Base-by-base conservation (phyloP, 371 early-diverging fungal genomes). In the Zancudomyces culisetae region DNA sequence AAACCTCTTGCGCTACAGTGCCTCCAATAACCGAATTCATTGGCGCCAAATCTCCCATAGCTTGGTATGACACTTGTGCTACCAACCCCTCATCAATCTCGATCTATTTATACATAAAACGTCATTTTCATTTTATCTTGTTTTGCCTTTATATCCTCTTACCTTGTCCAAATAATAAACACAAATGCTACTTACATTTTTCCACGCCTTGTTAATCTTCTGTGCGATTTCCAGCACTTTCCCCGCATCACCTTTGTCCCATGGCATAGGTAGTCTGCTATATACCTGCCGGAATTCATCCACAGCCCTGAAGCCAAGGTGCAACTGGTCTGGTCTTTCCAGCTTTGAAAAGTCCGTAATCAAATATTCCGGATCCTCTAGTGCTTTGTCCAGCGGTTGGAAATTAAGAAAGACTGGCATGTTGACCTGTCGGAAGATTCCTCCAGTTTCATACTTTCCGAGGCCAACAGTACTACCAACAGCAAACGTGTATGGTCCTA, bases 11-110 rank as follows among this genome's bases (percentile, higher is more conserved):
- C 19, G 99, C 99, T 27, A 89, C 90, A 43, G 98, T 71, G 53
- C 99, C 99, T 59, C 99, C 99, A 60, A 96, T 76, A 21, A 99
- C 83, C 21, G 98, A 98, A 19, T 77, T 78, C 89, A 99, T 92
- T 8, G 99, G 98, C n/a, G 94, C 72, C 51, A 99, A 57, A 56
- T 90, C 87, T 53, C 94, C 96, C 10, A 74, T 56, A 2, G 93
- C 83, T 64, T 89, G 85, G 60, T 75, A 90, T 26, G 93, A 71
- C 21, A 98, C 71, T 63, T 85, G 78, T 60, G 81, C 83, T 48
- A 96, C 73, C 23, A 93, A 62, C 60, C 90, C 83, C 39, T 87
- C 92, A 59, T 86, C 78, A 24, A 93, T 55, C 51, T 93, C 93
- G 28, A 79, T 74, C 51, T 67, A 66, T 24, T 10, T 45, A 10